These are phyloP conservation scores for Ashbya aceris DNA, from an alignment of 1,139 yeast species.

Conservation along the genomic window DNA sequence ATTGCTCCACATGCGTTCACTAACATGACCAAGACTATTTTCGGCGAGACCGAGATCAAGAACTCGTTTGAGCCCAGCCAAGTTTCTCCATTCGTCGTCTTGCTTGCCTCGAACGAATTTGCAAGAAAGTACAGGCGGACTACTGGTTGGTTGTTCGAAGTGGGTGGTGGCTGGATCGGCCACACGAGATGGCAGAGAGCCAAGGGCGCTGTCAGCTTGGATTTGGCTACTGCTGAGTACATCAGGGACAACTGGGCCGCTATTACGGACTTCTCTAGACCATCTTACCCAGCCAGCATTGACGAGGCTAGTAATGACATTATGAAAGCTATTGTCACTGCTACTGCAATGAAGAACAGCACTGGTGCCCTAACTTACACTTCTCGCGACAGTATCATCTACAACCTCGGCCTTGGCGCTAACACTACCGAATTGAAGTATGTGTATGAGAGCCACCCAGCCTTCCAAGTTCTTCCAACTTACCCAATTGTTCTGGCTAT, in stretches of 20 bases:
- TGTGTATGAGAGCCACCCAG: constrained; percentile 64
- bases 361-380: constrained; percentile 38
- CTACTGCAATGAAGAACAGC: constrained; percentile 41
- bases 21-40: constrained; percentile 87
- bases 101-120: constrained; percentile 64
- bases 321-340: constrained; percentile 53
- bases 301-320: constrained; percentile 77
- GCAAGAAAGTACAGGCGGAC: constrained; percentile 32
- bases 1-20: constrained; percentile 98
- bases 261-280: constrained; percentile 52
- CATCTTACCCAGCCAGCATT: constrained; percentile 46
- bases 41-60: constrained; percentile 62
- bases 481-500: constrained; percentile 82
- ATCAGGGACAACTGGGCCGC: constrained; percentile 58
- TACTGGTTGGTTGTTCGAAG: constrained; percentile 60
- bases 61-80: constrained; percentile 80
- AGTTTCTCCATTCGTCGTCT: constrained; percentile 84
- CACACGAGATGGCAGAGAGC: constrained; percentile 94
- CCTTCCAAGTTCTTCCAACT: constrained; percentile 86
- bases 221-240: constrained; percentile 54
- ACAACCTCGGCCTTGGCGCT: constrained; percentile 88
- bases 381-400: constrained; percentile 68
- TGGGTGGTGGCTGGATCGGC: constrained; percentile 93
- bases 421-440: constrained; percentile 67
- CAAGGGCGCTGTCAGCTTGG: constrained; percentile 62